Evolutionary conservation across 2,329 filamentous ascomycete genomes (phyloP), one percentile per base, ranked within the genome.

Genomic region (Chlorencoelia australis): DNA sequence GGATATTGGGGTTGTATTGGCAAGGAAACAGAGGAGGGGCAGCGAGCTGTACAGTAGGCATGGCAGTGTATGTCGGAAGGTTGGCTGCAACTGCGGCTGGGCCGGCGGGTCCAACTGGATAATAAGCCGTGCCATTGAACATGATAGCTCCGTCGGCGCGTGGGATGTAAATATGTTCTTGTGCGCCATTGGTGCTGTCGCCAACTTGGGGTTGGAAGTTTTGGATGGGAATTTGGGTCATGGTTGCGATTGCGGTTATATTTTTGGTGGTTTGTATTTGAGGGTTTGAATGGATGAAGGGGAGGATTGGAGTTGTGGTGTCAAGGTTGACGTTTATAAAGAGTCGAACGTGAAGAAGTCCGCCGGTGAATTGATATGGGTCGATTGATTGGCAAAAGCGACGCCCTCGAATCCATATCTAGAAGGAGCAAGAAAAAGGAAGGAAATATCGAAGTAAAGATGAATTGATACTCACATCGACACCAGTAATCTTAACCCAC

Each of bases 161-260:
- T 43, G 74, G 73, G 35, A 69, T 57, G 46, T 75, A 77, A 14
- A 65, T 63, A 44, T 78, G 71, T 18, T 63, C 50, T 39, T 70
- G 69, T 2, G 70, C 66, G 3, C 73, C 74, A 51, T 66, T 63
- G 28, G 67, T 68, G 11, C 71, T 74, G 46, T 74, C 69, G 3
- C 71, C 70, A 11, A 73, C 69, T 18, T 69, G 72, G 1, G 73
- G 74, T 49, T 76, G 69, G 48, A 70, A 76, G 52, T 71, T 66
- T 33, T 69, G 52, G 36, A 67, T 67, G n/a, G 36, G 19, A 31
- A 50, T 51, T 19, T 59, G 54, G 27, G 62, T 59, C 33, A 41
- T 40, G 44, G 61, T 66, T 21, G 22, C 33, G 10, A 19, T 18
- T n/a, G n/a, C n/a, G n/a, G n/a, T n/a, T n/a, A n/a, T n/a, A n/a